Evolutionary conservation across 2,329 filamentous ascomycete genomes (phyloP).

Genomic region (Fusarium sp.): DNA sequence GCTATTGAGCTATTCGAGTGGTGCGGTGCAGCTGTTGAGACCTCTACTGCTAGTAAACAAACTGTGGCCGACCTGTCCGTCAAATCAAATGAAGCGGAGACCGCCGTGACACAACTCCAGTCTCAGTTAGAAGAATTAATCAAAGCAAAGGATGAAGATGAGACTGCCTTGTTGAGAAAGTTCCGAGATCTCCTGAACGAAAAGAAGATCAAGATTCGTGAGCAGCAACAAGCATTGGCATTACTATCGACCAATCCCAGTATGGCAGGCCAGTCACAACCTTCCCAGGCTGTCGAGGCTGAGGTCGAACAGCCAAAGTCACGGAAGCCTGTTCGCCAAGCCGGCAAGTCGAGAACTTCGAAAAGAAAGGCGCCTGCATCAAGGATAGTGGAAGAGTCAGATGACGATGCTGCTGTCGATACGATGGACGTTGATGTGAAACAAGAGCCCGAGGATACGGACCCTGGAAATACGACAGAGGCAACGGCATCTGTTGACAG

Average conservation of each 20-base stretch:
- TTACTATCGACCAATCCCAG: slow-evolving; percentile 57
- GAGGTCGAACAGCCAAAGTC: slow-evolving; percentile 29
- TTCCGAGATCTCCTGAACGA: slow-evolving; percentile 79
- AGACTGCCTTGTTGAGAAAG: slow-evolving; percentile 75
- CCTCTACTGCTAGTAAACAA: slow-evolving; percentile 59
- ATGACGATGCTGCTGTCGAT: slow-evolving; percentile 58
- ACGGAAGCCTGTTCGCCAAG: slow-evolving; percentile 47
- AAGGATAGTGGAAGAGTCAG: slow-evolving; percentile 56
- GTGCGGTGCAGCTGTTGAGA: slow-evolving; percentile 70
- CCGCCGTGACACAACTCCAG: slow-evolving; percentile 69
- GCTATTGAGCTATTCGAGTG: slow-evolving; percentile 77
- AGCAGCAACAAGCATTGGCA: slow-evolving; percentile 74
- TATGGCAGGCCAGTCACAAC: slow-evolving; percentile 48
- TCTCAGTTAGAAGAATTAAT: slow-evolving; percentile 75
- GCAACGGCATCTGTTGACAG: slow-evolving; percentile 58
- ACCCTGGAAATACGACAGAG: slow-evolving; percentile 57
- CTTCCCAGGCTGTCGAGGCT: slow-evolving; percentile 40
- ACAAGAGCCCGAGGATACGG: slow-evolving; percentile 55
- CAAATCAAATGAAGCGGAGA: slow-evolving; percentile 63
- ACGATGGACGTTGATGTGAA: slow-evolving; percentile 64
- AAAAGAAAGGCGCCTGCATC: slow-evolving; percentile 65
- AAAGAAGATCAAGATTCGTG: slow-evolving; percentile 83
- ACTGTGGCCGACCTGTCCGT: slow-evolving; percentile 58
- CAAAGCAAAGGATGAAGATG: slow-evolving; percentile 73
- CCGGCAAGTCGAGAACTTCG: slow-evolving; percentile 55